A percentile compares a stretch with the other conserved stretches of the same genome.
Evolutionary conservation across 345 rosid genomes (phyloP).

Genomic region (Atalantia buxifolia): DNA sequence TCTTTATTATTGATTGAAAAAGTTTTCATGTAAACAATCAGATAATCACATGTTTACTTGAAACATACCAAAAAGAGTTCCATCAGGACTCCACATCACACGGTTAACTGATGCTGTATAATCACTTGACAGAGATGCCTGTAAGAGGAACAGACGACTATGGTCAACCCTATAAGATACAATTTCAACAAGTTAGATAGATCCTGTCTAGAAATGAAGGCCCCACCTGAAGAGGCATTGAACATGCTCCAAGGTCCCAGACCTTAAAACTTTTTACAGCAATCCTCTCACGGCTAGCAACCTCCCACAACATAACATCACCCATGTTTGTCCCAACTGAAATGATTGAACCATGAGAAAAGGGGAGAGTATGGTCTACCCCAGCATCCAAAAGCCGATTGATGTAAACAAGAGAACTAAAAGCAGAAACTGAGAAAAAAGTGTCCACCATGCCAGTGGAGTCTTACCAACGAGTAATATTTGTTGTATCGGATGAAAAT

Average conservation of each 20-base stretch:
- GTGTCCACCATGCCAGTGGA: constrained; percentile 8
- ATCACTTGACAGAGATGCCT: constrained; percentile 63
- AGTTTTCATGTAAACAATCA: constrained; percentile 2
- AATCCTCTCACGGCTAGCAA: constrained; percentile 63
- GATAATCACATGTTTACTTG: constrained; percentile 1
- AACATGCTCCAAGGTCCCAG: constrained; percentile 55
- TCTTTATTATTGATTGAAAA: background rate
- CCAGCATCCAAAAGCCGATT: constrained; percentile 4
- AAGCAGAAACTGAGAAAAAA: constrained; percentile 3
- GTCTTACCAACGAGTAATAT: constrained; percentile 74
- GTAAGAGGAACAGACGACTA: constrained; percentile 13
- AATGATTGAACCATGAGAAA: constrained; percentile 18
- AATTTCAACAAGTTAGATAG: constrained; percentile 11
- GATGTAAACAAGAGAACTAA: background rate
- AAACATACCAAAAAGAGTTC: constrained; percentile 65
- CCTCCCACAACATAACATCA: constrained; percentile 69
- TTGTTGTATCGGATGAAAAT: constrained; percentile 81
- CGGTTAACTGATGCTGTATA: constrained; percentile 64
- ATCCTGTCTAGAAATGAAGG: constrained; percentile 7
- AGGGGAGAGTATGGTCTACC: constrained; percentile 7
- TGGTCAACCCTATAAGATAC: background rate
- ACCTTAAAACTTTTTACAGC: constrained; percentile 56
- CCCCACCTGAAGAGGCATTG: constrained; percentile 65
- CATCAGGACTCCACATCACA: constrained; percentile 90
- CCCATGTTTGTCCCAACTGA: constrained; percentile 85